Base-by-base conservation (phyloP, 106 monocot species). In the Agapanthus africanus region DNA sequence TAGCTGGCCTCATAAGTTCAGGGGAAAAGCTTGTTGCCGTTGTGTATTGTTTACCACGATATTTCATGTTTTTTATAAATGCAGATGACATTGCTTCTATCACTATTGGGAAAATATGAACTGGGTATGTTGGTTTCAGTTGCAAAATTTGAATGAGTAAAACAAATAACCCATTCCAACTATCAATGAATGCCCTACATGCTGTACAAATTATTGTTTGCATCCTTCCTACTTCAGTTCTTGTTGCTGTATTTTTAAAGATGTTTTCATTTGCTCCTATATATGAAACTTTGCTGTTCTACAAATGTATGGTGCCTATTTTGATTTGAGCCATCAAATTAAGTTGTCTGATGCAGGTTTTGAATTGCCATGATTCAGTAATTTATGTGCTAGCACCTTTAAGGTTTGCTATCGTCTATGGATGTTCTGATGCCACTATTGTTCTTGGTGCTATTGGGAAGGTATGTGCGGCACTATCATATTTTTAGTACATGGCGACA, bases 381-480 rank as follows among this genome's bases (percentile, higher is more conserved):
- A 79, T 92, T 72, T 97, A 97, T 78, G 79, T 97, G 46, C 75
- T 97, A 60, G 97, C 92, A 32, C 92, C 97, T 60, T 59, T 97
- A 75, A 86, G 65, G 67, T 97, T 89, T 90, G 97, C 97, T 54
- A 87, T 84, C 27, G 77, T 97, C 27, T 83, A 85, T 85, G 97
- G 97, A 74, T 97, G 97, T 76, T 97, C 92, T 64, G 92, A 97
- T 81, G 74, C 97, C 63, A 97, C 97, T 32, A 51, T 97, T 66
- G 63, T 97, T 64, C 86, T 97, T 70, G 92, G 97, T 82, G 97
- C 97, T 54, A 69, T 92, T 81, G 97, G 97, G 77, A 97, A 97
- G 88, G 97, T 97, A 85, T 26, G 80, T 19, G 44, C 15, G 42
- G 16, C n/a, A 6, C 30, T 65, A 38, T 38, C 21, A 40, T 40